These are phyloP conservation scores for Thozetella sp. DNA, from an alignment of 495 filamentous ascomycete species.

Conservation along the genomic window DNA sequence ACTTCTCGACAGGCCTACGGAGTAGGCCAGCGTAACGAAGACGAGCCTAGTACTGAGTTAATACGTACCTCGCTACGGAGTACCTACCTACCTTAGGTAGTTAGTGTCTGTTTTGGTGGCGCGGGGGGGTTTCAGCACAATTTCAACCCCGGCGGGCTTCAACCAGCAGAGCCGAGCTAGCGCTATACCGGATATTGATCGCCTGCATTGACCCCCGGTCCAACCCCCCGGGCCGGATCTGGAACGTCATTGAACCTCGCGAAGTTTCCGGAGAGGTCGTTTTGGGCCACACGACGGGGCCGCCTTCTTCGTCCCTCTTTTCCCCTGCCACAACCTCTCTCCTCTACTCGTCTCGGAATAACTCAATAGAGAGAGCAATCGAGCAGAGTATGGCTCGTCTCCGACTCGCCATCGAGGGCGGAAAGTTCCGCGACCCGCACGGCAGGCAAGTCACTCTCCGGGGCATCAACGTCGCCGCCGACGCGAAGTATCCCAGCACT, in stretches of 20 bases:
- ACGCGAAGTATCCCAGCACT: slow-evolving; percentile 68
- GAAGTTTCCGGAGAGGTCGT: not conserved
- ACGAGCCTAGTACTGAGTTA: no score
- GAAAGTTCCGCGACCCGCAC: slow-evolving; percentile 67
- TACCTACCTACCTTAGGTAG: no score
- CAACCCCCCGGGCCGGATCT: no score
- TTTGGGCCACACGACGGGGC: not conserved
- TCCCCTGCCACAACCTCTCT: not conserved
- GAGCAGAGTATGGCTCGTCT: slow-evolving; percentile 42
- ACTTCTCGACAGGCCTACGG: no score
- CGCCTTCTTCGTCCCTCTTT: not conserved
- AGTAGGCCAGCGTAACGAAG: no score
- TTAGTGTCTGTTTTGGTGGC: no score
- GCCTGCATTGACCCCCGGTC: not conserved
- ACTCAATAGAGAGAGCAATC: no score
- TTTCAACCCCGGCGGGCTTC: no score
- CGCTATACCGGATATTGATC: not conserved
- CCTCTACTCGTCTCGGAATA: not conserved
- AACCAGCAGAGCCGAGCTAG: no score
- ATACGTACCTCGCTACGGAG: no score
- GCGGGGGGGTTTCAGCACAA: no score
- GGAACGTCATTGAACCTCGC: not conserved
- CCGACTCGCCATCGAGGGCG: slow-evolving; percentile 77
- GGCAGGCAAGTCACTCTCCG: slow-evolving; percentile 59
- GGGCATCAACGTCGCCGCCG: slow-evolving; percentile 68